Evolutionary conservation across 2,329 filamentous ascomycete genomes (phyloP), one percentile per base, ranked within the genome.

Genomic region (Cordyceps farinosa): DNA sequence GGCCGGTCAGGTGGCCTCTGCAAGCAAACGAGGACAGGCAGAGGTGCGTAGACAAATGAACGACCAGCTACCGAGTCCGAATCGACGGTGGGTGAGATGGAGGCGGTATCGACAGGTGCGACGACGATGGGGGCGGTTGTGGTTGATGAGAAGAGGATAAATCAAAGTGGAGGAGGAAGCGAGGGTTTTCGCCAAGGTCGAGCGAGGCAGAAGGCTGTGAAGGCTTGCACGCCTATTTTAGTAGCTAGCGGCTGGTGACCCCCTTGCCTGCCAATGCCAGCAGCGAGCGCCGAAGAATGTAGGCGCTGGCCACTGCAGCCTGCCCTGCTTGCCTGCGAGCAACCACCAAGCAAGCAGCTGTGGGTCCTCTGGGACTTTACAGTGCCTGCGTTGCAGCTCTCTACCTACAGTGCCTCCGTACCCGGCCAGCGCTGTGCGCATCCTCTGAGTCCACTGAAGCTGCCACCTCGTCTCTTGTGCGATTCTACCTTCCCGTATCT

Each of bases 1-100:
- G 70, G 72, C 73, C 73, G 70, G 75, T 76, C 72, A 72, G 73
- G 70, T 75, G 74, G 74, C 74, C 73, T 76, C 75, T 74, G 74
- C 73, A 59, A 63, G 65, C 50, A 53, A 65, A 61, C 48, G 54
- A 62, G 52, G 62, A 61, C 63, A 65, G 55, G 65, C 63, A 62
- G 58, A 57, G 59, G 58, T 61, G 48, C 52, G 58, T 52, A 57
- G 51, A 53, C 45, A 52, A 58, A 65, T 22, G 63, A 22, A 57
- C 58, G 48, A 54, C 63, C 63, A 58, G 58, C 58, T 58, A 65
- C 63, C 53, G 38, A 62, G 52, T 62, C 58, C 34, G 63, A 57
- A 56, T 61, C 57, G 58, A 62, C 62, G 45, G 42, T 47, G 15
- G 51, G 48, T 48, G 48, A 57, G 58, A 62, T 57, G 63, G 53